Percentiles rank a stretch among this genome's conserved stretches.
Conservation (phyloP, 768 basidiomycete genomes). For the Pisolithus sp. region DNA sequence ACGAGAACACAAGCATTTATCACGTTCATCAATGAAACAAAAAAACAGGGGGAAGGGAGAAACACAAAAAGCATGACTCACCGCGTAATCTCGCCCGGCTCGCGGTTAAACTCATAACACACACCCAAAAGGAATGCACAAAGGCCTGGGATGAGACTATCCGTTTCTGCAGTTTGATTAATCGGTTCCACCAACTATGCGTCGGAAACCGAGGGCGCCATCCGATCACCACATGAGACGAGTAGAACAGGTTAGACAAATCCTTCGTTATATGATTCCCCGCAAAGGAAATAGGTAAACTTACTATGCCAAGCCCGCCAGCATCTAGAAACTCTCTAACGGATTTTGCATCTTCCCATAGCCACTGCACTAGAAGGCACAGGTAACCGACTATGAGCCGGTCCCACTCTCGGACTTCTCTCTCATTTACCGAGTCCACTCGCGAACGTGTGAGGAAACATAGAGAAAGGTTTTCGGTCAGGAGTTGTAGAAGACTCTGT, state of each 20-base stretch:
- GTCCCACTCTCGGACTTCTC: conserved; percentile 85
- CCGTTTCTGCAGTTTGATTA: conserved; percentile 81
- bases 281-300: conserved; percentile 25
- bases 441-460: conserved; percentile 73
- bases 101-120: conserved; percentile 94
- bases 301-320: conserved; percentile 83
- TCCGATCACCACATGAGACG: not conserved
- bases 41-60: not conserved
- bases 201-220: not conserved
- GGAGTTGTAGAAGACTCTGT: conserved; percentile 72
- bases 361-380: conserved; percentile 80
- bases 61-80: conserved; percentile 27
- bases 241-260: not conserved
- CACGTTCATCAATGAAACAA: not conserved
- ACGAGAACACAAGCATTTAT: not conserved
- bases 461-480: conserved; percentile 87
- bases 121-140: conserved; percentile 88
- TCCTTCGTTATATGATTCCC: not conserved
- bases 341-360: conserved; percentile 91
- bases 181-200: conserved; percentile 87
- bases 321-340: conserved; percentile 88
- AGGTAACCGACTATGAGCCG: conserved; percentile 83
- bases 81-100: conserved; percentile 95
- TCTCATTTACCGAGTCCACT: conserved; percentile 40
- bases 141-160: conserved; percentile 81